phyloP scores from a whole-genome alignment of 2,329 filamentous ascomycete genomes.

The Teratosphaeria zuluensis region DNA sequence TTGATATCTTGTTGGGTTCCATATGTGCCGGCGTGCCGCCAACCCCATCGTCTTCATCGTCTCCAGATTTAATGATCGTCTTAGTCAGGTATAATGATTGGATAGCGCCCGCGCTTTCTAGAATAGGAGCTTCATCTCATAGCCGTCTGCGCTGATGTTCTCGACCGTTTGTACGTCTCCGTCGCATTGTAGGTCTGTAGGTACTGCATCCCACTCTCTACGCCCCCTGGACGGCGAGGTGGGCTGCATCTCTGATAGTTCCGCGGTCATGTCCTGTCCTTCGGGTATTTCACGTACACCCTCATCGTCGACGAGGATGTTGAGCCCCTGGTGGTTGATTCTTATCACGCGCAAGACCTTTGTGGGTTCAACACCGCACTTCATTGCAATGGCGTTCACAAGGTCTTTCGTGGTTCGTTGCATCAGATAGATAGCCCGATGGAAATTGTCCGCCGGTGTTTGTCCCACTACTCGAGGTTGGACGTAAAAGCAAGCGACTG shows the following conservation, averaged over 20 bases:
- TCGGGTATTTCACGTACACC: slow-evolving; percentile 74
- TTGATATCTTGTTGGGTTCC: background rate
- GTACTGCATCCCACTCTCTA: slow-evolving; percentile 44
- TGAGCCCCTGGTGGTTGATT: slow-evolving; percentile 62
- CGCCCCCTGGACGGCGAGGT: slow-evolving; percentile 31
- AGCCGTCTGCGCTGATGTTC: slow-evolving; percentile 36
- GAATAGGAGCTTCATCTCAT: slow-evolving; percentile 41
- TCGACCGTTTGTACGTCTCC: slow-evolving; percentile 36
- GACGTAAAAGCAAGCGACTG: slow-evolving; percentile 83
- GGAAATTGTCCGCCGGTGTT: slow-evolving; percentile 49
- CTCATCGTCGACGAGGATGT: slow-evolving; percentile 85
- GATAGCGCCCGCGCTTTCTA: slow-evolving; percentile 18
- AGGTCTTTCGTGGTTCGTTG: slow-evolving; percentile 69
- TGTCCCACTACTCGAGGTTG: slow-evolving; percentile 44
- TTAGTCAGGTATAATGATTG: background rate
- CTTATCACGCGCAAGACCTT: slow-evolving; percentile 63
- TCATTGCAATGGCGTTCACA: slow-evolving; percentile 60
- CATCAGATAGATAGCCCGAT: slow-evolving; percentile 78
- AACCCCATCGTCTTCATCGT: slow-evolving; percentile 11
- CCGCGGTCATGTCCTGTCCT: slow-evolving; percentile 77
- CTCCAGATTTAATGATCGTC: slow-evolving; percentile 8
- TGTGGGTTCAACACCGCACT: slow-evolving; percentile 69
- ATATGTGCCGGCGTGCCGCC: slow-evolving; percentile 10
- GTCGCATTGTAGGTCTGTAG: slow-evolving; percentile 39
- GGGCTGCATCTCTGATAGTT: slow-evolving; percentile 54